A percentile compares a stretch with the other conserved stretches of the same genome.
Conservation (phyloP, 2,329 filamentous ascomycete genomes). For the Aspergillus melleus region DNA sequence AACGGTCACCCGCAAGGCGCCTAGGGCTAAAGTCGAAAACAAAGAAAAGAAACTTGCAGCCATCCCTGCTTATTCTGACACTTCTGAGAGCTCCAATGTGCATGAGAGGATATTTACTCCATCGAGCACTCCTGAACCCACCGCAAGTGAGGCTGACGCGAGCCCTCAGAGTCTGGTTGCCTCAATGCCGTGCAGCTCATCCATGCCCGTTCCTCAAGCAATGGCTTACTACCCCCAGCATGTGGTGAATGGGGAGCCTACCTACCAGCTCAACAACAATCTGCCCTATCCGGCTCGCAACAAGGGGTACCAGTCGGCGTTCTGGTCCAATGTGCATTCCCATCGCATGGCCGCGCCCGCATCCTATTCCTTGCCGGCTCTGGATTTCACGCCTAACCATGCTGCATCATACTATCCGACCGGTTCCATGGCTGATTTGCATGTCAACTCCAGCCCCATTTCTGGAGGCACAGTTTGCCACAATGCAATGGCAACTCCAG, state of each 20-base stretch:
- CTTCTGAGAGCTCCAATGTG: not conserved
- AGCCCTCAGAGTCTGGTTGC: not conserved
- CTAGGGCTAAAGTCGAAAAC: not conserved
- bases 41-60: not conserved
- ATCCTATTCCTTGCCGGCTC: not conserved
- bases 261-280: not conserved
- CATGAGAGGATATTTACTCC: not conserved
- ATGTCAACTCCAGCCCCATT: not conserved
- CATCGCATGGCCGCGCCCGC: conserved; percentile 5
- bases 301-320: not conserved
- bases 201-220: not conserved
- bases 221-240: not conserved
- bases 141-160: not conserved
- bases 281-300: not conserved
- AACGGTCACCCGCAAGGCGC: not conserved
- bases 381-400: conserved; percentile 1
- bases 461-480: not conserved
- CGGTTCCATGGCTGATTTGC: not conserved
- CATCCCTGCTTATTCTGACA: not conserved
- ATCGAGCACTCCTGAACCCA: not conserved
- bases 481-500: not conserved
- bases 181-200: not conserved
- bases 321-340: not conserved
- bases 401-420: not conserved
- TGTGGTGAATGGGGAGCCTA: not conserved